Evolutionary conservation across 257 asterid species (phyloP), one percentile per base, ranked within the genome.

Genomic region (Nicotiana paniculata): DNA sequence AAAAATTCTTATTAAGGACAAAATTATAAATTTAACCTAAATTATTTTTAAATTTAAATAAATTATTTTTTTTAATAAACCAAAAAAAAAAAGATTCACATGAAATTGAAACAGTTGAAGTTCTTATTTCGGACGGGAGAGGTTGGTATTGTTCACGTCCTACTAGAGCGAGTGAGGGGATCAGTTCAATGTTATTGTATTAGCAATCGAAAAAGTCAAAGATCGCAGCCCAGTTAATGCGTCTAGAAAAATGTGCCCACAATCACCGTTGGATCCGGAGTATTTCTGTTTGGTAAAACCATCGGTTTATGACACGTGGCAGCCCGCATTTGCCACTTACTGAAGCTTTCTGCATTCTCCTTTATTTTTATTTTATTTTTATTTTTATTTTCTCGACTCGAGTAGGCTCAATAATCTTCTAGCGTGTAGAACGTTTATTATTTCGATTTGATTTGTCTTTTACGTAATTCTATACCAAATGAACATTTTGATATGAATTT

Each of bases 211-310:
- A 65, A 79, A 84, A 75, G 88, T 87, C 88, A 87, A 87, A 82
- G 84, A 84, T 57, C 8, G 46, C 70, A n/a, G 84, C 62, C 86
- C 81, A 82, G 77, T 82, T 48, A 82, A 85, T 82, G 10, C 81
- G 18, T 79, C 68, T 82, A 39, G 89, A 83, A 84, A 87, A 75
- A 77, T n/a, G 89, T 87, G 89, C 88, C 88, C 84, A 55, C 1
- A 66, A 82, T 84, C 84, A 51, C 87, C 86, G 83, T 84, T 64
- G 82, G 89, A 84, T 87, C 85, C 58, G 57, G 83, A 48, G 80
- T 77, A 48, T 81, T 82, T 33, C 70, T 81, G 53, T 81, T 82
- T 59, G 63, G 55, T 68, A 68, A 65, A n/a, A 66, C 85, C 13
- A 35, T 77, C 10, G 0, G 1, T 0, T 5, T 0, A 2, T 3